Conservation (phyloP, 2,329 filamentous ascomycete species). For the Ophiostoma angusticollis region DNA sequence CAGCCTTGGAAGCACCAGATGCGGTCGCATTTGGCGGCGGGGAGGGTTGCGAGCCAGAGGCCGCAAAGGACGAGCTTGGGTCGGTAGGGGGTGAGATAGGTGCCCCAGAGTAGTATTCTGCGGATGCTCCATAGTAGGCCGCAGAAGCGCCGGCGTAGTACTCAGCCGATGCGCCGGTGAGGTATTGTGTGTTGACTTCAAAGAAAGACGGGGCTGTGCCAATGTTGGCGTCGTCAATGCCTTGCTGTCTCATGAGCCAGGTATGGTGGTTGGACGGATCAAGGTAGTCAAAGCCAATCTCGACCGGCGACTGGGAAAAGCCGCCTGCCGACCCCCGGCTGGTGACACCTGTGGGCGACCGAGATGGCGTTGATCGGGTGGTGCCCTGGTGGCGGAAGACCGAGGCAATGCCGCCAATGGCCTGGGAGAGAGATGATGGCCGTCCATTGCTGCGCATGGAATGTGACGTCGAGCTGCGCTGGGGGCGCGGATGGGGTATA, state of each 20-base stretch:
- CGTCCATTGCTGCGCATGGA: not conserved
- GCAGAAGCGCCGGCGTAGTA: constrained; percentile 17
- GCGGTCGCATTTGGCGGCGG: constrained; percentile 5
- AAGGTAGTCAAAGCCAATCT: constrained; percentile 1
- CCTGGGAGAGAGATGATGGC: constrained; percentile 4
- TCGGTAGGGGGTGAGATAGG: constrained; percentile 17
- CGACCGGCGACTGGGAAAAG: constrained; percentile 6
- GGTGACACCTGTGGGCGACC: constrained; percentile 3
- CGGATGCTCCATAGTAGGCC: too few species aligned
- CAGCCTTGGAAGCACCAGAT: constrained; percentile 6
- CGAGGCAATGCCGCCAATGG: constrained; percentile 6
- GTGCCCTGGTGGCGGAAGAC: constrained; percentile 13
- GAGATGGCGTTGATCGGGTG: constrained; percentile 12
- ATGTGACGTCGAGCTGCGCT: constrained; percentile 10
- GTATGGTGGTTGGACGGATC: constrained; percentile 8
- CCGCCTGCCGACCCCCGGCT: not conserved
- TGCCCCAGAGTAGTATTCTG: constrained; percentile 16
- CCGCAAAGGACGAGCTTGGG: constrained; percentile 5
- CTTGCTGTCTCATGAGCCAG: constrained; percentile 11
- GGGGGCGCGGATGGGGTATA: not conserved
- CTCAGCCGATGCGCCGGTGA: constrained; percentile 17
- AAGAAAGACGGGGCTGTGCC: constrained; percentile 6
- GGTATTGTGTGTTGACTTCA: constrained; percentile 11
- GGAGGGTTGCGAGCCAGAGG: constrained; percentile 2
- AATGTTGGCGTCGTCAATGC: constrained; percentile 6